phyloP scores from a whole-genome alignment of 805 yeast species.

The Wickerhamiella galacta region DNA sequence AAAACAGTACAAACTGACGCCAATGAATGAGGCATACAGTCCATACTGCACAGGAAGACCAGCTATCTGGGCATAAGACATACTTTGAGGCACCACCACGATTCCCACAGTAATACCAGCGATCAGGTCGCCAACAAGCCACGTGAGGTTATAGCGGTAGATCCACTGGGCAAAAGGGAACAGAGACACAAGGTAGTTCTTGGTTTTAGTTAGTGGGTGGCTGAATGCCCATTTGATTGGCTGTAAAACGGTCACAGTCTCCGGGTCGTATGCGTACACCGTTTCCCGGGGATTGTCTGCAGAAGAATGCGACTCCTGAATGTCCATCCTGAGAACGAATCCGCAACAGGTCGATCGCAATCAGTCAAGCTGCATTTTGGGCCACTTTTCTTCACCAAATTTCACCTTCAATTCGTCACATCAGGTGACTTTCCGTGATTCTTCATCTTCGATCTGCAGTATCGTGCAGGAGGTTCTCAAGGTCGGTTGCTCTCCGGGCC shows the following conservation, averaged over 20 bases:
- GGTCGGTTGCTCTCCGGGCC: too few species aligned
- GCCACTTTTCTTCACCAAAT: too few species aligned
- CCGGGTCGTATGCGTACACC: constrained; percentile 5
- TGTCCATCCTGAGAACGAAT: too few species aligned
- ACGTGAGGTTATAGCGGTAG: constrained; percentile 57
- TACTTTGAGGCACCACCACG: constrained; percentile 85
- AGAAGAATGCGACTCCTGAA: too few species aligned
- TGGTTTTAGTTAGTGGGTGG: constrained; percentile 11
- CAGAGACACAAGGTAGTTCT: constrained; percentile 39
- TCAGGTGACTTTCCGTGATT: too few species aligned
- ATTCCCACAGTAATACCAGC: constrained; percentile 92
- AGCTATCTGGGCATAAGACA: constrained; percentile 88
- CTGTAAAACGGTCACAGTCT: constrained; percentile 5
- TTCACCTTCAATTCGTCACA: too few species aligned
- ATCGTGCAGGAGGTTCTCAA: too few species aligned
- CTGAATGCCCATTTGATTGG: constrained; percentile 10
- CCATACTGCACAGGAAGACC: constrained; percentile 72
- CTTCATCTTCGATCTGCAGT: too few species aligned
- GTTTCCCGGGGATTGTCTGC: too few species aligned
- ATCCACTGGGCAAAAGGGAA: constrained; percentile 81
- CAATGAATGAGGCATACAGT: constrained; percentile 78
- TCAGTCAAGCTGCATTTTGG: too few species aligned
- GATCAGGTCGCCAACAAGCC: constrained; percentile 70
- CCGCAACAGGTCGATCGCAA: too few species aligned
- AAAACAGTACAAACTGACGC: constrained; percentile 73